phyloP scores from a whole-genome alignment of 148 eudicot species.

The Arctostaphylos glauca region DNA sequence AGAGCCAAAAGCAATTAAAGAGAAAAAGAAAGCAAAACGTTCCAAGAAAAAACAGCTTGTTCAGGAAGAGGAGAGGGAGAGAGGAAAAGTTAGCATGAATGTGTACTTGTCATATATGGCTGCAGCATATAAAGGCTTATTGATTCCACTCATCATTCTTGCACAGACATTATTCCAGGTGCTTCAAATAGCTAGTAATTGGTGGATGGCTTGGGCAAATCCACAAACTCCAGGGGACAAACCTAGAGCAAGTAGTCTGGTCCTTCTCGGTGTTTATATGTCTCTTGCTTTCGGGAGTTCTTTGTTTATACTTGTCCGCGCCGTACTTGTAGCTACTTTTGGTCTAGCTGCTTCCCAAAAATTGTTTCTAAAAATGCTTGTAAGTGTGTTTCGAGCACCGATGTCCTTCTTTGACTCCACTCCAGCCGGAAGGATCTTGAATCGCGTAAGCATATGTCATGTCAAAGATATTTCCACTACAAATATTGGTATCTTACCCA shows the following conservation, averaged over 20 bases:
- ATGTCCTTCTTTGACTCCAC: conserved; percentile 99
- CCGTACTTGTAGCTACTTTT: conserved; percentile 82
- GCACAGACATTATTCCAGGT: conserved; percentile 78
- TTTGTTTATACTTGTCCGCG: conserved; percentile 80
- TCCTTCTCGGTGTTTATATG: conserved; percentile 83
- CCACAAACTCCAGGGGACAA: conserved; percentile 75
- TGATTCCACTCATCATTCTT: conserved; percentile 78
- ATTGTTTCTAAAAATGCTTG: conserved; percentile 80
- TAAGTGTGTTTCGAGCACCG: conserved; percentile 76
- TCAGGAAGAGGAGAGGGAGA: conserved; percentile 89
- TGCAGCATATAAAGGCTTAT: conserved; percentile 79
- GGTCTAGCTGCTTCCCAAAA: conserved; percentile 88
- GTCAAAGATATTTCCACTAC: conserved; percentile 6
- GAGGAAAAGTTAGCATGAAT: conserved; percentile 85
- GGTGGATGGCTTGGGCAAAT: conserved; percentile 99
- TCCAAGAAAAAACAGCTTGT: conserved; percentile 86
- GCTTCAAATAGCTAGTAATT: conserved; percentile 91
- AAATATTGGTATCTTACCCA: not conserved
- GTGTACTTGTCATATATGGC: conserved; percentile 86
- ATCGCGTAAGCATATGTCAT: conserved; percentile 59
- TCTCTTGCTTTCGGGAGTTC: conserved; percentile 96
- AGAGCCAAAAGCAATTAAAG: conserved; percentile 64
- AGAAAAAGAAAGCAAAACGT: conserved; percentile 84
- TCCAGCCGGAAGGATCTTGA: conserved; percentile 90
- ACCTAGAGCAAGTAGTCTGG: conserved; percentile 63